Conservation (phyloP, 257 asterid species). For the Striga asiatica region DNA sequence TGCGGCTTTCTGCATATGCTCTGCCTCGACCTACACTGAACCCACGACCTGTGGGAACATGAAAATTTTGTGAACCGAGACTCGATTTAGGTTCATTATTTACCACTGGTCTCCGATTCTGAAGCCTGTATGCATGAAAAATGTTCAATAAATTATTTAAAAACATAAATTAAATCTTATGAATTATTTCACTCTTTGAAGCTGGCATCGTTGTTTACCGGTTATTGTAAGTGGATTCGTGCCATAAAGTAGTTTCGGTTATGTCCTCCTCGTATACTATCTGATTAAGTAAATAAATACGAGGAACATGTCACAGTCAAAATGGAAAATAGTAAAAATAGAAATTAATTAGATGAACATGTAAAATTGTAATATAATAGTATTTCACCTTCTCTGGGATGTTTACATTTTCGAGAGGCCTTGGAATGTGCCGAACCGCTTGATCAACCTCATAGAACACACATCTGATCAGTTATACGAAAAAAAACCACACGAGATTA, state of each 20-base stretch:
- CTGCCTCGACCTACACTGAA: conserved; percentile 16
- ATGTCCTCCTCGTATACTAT: conserved; percentile 7
- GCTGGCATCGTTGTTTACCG: neutral
- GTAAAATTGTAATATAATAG: neutral
- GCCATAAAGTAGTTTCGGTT: conserved; percentile 22
- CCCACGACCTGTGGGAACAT: neutral
- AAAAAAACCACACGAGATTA: neutral
- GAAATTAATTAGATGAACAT: neutral
- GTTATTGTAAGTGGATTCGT: neutral
- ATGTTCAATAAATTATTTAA: neutral
- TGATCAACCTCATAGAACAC: conserved; percentile 18
- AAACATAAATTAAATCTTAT: neutral
- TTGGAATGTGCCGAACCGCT: conserved; percentile 10
- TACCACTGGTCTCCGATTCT: neutral
- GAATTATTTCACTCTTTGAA: neutral
- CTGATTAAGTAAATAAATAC: conserved; percentile 6
- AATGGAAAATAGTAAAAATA: neutral
- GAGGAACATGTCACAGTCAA: neutral
- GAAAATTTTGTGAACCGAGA: neutral
- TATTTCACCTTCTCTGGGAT: conserved; percentile 22
- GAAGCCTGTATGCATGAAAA: conserved; percentile 6
- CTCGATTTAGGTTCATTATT: neutral
- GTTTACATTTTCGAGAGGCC: conserved; percentile 19
- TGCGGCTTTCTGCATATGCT: neutral
- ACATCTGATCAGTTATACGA: conserved; percentile 14